These are phyloP conservation scores for Trichoderma semiorbis DNA, from an alignment of 2,329 filamentous ascomycete species.

Conservation along the genomic window DNA sequence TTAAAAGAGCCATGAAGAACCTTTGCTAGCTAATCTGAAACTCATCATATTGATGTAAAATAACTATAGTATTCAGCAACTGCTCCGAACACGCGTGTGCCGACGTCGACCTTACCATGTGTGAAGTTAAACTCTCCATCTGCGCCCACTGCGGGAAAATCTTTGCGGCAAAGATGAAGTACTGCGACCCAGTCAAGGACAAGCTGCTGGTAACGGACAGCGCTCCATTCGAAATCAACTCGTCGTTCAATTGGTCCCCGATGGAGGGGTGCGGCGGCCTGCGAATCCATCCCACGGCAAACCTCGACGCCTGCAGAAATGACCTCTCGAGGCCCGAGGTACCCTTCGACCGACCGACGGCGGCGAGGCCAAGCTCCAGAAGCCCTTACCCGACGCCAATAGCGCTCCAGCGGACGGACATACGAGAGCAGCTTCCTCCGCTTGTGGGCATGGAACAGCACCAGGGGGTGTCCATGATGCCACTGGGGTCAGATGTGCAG, in stretches of 20 bases:
- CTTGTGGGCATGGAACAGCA: background rate
- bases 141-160: constrained; percentile 12
- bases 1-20: background rate
- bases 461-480: background rate
- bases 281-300: constrained; percentile 8
- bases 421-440: constrained; percentile 1
- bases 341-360: background rate
- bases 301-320: constrained; percentile 2
- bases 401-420: constrained; percentile 6
- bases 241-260: constrained; percentile 17
- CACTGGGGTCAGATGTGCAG: background rate
- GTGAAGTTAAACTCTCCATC: constrained; percentile 15
- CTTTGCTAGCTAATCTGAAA: background rate
- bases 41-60: background rate
- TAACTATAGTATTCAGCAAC: background rate
- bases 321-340: background rate
- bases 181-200: constrained; percentile 7
- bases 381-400: constrained; percentile 14
- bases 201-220: background rate
- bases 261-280: constrained; percentile 16
- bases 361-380: background rate
- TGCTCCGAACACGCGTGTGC: background rate
- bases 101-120: constrained; percentile 5
- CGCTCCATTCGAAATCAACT: constrained; percentile 10
- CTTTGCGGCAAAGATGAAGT: constrained; percentile 14